Evolutionary conservation across 2,329 filamentous ascomycete genomes (phyloP), one percentile per base, ranked within the genome.

Genomic region (Emydomyces testavorans): DNA sequence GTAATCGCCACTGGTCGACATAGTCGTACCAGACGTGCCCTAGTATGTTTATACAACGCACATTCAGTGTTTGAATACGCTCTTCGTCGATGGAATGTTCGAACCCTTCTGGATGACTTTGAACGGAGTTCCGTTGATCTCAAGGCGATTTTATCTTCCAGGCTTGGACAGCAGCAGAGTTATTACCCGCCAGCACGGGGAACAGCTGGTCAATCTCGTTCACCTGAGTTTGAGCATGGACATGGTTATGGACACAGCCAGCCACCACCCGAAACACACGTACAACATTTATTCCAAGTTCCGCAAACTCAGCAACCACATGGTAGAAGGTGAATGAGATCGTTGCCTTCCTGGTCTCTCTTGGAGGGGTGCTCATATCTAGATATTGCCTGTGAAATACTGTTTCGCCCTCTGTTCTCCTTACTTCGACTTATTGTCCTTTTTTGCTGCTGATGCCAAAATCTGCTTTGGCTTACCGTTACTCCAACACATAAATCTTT

Each of bases 41-140:
- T 59, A 28, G 57, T 58, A 37, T 64, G 60, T 43, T 53, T 69
- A 5, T 50, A 54, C 3, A 61, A 65, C 41, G 58, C 60, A 13
- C 53, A 56, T 13, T 58, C 59, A 15, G 52, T 69, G 16, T 58
- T 69, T 2, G 53, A 59, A 16, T 63, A 62, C 40, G 61, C 61
- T 15, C 51, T 52, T 16, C 56, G 55, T 26, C 63, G 64, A 45
- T 69, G 66, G 66, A 58, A 61, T 36, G 50, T 64, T 24, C 52
- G 51, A 6, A 35, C 15, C 4, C 55, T 63, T 8, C 47, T 63
- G 16, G 57, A 65, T 13, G 54, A 62, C 26, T 67, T 67, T 41
- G 57, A 64, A 46, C 53, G 52, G 2, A 49, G 60, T 18, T 65
- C 64, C 6, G 55, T 56, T 0, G 38, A 55, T 5, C 38, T 64